Evolutionary conservation across 768 basidiomycete genomes (phyloP), one percentile per base, ranked within the genome.

Genomic region (Ramaria sp.): DNA sequence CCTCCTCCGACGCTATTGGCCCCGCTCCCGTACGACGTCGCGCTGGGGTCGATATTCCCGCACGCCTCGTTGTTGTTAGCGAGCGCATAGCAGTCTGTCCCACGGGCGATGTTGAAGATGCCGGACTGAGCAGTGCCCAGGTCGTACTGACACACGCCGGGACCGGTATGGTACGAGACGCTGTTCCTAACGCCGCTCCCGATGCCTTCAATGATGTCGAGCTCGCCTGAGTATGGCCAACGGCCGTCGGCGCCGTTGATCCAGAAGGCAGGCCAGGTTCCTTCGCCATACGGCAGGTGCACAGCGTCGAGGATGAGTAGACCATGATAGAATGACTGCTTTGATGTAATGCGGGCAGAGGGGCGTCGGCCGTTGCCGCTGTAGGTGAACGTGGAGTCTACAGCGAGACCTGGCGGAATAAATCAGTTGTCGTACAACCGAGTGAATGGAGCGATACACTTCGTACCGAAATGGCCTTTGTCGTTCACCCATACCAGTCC

Each of bases 261-360:
- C 77, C 78, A 78, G 68, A 75, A 79, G 4, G 77, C 77, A n/a
- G 88, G 89, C 91, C 90, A 92, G 24, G 83, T 84, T 34, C 84
- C 92, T 68, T 91, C 92, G 15, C 91, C 92, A 0, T 83, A 82
- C 9, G 91, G 91, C 84, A 93, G 91, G 67, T 95, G 91, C 24
- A 82, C 76, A 19, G 89, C 79, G 69, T 94, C 91, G 75, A 93
- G 78, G 48, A 93, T 74, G 59, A 92, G 74, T 33, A 96, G 74
- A 31, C 78, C 84, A 17, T 53, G 27, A 22, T 50, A 34, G 46
- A 57, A 49, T 9, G 55, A 22, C 17, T 24, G 19, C n/a, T 57
- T 37, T 1, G 55, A 57, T 5, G 5, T 15, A 15, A 57, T 57
- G 13, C 55, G 45, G 24, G 37, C 55, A 7, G 55, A 57, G 22